Conservation (phyloP, 2,329 filamentous ascomycete genomes). For the Didymella arachidicola region DNA sequence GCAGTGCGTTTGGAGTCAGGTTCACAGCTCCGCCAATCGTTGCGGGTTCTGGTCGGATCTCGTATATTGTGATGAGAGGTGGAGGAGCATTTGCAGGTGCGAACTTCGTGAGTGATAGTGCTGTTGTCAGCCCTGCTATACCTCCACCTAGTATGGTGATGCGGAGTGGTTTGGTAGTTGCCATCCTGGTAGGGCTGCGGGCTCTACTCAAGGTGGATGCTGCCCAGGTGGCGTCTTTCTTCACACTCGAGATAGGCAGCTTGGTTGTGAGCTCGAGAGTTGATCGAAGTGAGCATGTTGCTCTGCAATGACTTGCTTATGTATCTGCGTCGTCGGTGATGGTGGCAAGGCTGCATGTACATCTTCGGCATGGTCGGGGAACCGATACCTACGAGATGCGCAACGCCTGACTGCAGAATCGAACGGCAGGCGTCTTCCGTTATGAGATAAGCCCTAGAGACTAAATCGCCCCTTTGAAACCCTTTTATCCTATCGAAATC, state of each 20-base stretch:
- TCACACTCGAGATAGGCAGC: neutral
- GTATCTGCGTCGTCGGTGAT: slow-evolving; percentile 1
- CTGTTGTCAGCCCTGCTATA: slow-evolving; percentile 46
- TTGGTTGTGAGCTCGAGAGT: neutral
- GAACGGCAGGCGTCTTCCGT: neutral
- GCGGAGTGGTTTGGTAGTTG: slow-evolving; percentile 22
- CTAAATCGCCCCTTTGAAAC: neutral
- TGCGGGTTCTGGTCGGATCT: slow-evolving; percentile 56
- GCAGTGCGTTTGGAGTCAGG: slow-evolving; percentile 67
- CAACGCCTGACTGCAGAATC: neutral
- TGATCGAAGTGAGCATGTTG: neutral
- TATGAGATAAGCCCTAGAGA: slow-evolving; percentile 8
- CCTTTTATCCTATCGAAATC: neutral
- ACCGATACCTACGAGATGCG: slow-evolving; percentile 7
- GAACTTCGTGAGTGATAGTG: slow-evolving; percentile 57
- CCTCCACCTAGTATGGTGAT: slow-evolving; percentile 46
- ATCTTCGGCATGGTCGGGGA: slow-evolving; percentile 19
- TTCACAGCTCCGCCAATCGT: slow-evolving; percentile 68
- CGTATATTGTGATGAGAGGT: slow-evolving; percentile 56
- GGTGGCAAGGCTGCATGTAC: slow-evolving; percentile 5
- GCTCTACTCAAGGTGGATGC: neutral
- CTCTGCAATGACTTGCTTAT: slow-evolving; percentile 1
- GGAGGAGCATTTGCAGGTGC: slow-evolving; percentile 45
- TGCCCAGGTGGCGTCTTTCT: neutral
- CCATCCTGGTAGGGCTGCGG: neutral